Percentiles rank a stretch among this genome's conserved stretches.
Conservation (phyloP, 805 yeast species). For the Metschnikowia kunwiensis region DNA sequence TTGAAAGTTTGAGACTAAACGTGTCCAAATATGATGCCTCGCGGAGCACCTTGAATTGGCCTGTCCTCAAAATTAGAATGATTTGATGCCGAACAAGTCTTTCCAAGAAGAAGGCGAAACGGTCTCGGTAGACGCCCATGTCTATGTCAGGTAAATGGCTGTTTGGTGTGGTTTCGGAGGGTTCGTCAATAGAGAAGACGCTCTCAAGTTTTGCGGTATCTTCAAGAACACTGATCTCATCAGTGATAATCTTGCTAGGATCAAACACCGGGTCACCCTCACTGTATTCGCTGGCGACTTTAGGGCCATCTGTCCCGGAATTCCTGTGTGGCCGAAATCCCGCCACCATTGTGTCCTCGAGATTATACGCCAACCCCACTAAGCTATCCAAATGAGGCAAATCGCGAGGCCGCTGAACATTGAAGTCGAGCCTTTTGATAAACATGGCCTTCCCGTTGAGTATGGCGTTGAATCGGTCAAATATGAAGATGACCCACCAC, state of each 20-base stretch:
- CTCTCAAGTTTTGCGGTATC: slow-evolving; percentile 3
- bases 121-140: slow-evolving; percentile 13
- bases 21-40: slow-evolving; percentile 10
- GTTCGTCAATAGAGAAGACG: neutral
- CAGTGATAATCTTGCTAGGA: slow-evolving; percentile 11
- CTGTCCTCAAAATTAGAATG: slow-evolving; percentile 15
- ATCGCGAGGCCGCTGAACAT: slow-evolving; percentile 13
- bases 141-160: slow-evolving; percentile 13
- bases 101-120: slow-evolving; percentile 15
- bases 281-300: slow-evolving; percentile 4
- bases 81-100: slow-evolving; percentile 15
- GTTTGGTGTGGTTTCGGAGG: neutral
- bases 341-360: slow-evolving; percentile 17
- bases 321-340: slow-evolving; percentile 16
- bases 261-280: slow-evolving; percentile 16
- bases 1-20: slow-evolving; percentile 12
- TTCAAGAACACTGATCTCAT: slow-evolving; percentile 8
- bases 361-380: slow-evolving; percentile 15
- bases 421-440: slow-evolving; percentile 18
- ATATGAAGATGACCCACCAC: slow-evolving; percentile 23
- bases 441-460: slow-evolving; percentile 18
- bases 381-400: slow-evolving; percentile 14
- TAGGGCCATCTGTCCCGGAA: neutral
- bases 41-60: slow-evolving; percentile 14
- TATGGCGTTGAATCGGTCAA: slow-evolving; percentile 21